These are phyloP conservation scores for Zasmidium cellare DNA, from an alignment of 2,329 filamentous ascomycete species.

Conservation along the genomic window DNA sequence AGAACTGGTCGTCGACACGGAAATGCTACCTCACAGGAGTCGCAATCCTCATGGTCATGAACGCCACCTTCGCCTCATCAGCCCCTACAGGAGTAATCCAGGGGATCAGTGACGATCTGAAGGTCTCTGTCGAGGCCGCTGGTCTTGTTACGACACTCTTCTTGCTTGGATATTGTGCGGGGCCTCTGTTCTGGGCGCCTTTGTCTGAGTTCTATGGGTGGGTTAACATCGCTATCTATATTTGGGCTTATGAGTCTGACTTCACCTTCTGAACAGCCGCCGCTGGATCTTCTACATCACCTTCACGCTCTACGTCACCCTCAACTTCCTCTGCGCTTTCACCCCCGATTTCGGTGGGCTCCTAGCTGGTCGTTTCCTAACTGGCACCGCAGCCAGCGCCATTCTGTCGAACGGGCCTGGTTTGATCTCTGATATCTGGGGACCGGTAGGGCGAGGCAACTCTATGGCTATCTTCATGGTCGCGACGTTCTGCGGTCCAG, in stretches of 20 bases:
- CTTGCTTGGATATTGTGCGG: constrained; percentile 54
- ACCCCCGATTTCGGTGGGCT: constrained; percentile 55
- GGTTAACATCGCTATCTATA: too few species aligned
- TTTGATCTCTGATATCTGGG: constrained; percentile 57
- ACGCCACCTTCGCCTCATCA: constrained; percentile 57
- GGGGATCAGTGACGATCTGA: constrained; percentile 47
- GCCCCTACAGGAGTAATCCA: constrained; percentile 38
- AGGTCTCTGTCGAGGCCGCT: constrained; percentile 47
- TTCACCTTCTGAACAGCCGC: too few species aligned
- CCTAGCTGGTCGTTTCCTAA: constrained; percentile 57
- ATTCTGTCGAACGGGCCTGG: constrained; percentile 47
- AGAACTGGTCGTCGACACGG: constrained; percentile 45
- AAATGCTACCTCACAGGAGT: constrained; percentile 43
- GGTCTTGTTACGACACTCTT: constrained; percentile 34
- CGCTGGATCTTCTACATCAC: constrained; percentile 52
- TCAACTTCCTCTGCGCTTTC: constrained; percentile 57
- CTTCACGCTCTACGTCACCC: constrained; percentile 44
- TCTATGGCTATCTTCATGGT: constrained; percentile 54
- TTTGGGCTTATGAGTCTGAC: too few species aligned
- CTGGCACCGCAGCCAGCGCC: constrained; percentile 57
- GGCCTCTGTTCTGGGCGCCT: constrained; percentile 64
- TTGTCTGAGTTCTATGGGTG: constrained; percentile 66
- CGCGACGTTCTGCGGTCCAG: constrained; percentile 56
- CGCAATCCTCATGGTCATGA: constrained; percentile 51
- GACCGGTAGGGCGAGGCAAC: constrained; percentile 51